Percentiles rank a stretch among this genome's conserved stretches.
Conservation (phyloP, 2,329 filamentous ascomycete genomes). For the Biscogniauxia marginata region DNA sequence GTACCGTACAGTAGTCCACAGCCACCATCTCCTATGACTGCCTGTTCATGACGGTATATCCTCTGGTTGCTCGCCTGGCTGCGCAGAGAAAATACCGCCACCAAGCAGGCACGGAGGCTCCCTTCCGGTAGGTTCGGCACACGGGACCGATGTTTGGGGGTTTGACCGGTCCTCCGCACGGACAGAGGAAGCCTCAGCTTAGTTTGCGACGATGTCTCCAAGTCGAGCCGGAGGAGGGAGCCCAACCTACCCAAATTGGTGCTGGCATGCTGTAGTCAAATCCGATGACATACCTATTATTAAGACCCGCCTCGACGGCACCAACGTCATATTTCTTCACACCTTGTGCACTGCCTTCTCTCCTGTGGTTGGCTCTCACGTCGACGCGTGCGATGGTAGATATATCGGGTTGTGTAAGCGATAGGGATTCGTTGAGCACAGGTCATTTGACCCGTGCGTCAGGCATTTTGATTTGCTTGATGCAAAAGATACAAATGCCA, state of each 20-base stretch:
- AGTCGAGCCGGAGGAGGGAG: not conserved
- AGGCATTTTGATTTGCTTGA: not conserved
- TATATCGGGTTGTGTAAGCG: not conserved
- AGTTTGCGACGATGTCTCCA: not conserved
- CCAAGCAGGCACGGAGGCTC: not conserved
- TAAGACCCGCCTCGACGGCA: slow-evolving; percentile 19
- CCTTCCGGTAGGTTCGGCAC: not conserved
- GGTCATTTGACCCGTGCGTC: slow-evolving; percentile 2
- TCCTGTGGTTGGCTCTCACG: not conserved
- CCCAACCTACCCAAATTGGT: not conserved
- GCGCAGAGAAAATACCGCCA: too few species aligned
- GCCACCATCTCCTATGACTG: not conserved
- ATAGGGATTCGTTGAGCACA: not conserved
- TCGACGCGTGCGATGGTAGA: not conserved
- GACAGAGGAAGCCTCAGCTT: not conserved
- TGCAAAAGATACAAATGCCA: not conserved
- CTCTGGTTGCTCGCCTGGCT: too few species aligned
- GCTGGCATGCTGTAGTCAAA: not conserved
- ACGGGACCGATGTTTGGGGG: not conserved
- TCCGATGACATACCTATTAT: slow-evolving; percentile 18
- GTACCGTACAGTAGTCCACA: not conserved
- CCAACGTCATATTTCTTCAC: slow-evolving; percentile 1
- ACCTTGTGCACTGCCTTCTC: not conserved
- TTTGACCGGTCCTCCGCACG: not conserved
- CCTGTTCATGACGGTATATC: not conserved